These are phyloP conservation scores for Yarrowia keelungensis DNA, from an alignment of 805 yeast species.

Conservation along the genomic window DNA sequence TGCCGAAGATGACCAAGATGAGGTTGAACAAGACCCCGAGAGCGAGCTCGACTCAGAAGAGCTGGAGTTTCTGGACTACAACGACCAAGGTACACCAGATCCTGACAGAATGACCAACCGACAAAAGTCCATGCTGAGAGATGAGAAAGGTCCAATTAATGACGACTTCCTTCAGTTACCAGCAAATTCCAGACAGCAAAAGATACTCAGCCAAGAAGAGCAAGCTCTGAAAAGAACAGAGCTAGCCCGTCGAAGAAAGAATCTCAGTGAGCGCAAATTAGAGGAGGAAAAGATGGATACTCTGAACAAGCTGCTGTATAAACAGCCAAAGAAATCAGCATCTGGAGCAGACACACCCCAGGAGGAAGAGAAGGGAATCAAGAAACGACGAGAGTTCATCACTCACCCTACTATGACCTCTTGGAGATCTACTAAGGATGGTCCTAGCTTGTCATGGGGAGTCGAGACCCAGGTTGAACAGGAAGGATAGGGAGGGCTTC, in stretches of 20 bases:
- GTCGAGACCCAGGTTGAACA: background rate
- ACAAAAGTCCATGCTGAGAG: slow-evolving; percentile 28
- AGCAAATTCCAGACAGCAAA: slow-evolving; percentile 52
- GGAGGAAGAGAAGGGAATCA: slow-evolving; percentile 41
- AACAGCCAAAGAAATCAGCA: slow-evolving; percentile 51
- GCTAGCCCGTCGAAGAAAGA: slow-evolving; percentile 85
- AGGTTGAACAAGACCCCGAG: background rate
- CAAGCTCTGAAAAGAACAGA: slow-evolving; percentile 82
- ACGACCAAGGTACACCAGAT: slow-evolving; percentile 27
- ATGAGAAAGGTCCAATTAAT: slow-evolving; percentile 4
- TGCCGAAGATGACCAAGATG: slow-evolving; percentile 3
- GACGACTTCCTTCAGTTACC: slow-evolving; percentile 17
- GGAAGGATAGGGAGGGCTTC: too few species aligned
- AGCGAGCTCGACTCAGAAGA: slow-evolving; percentile 31
- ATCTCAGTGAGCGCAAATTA: slow-evolving; percentile 76
- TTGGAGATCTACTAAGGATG: slow-evolving; percentile 45
- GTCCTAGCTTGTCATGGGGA: slow-evolving; percentile 41
- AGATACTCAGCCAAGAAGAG: slow-evolving; percentile 79
- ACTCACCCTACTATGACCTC: slow-evolving; percentile 49
- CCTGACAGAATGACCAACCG: slow-evolving; percentile 28
- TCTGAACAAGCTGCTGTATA: slow-evolving; percentile 79
- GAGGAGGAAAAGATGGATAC: slow-evolving; percentile 96
- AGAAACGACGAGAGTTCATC: slow-evolving; percentile 42
- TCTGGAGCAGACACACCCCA: slow-evolving; percentile 41
- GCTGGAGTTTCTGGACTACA: slow-evolving; percentile 33